Evolutionary conservation across 148 eudicot genomes (phyloP).

Genomic region (Rhododendron vialii): DNA sequence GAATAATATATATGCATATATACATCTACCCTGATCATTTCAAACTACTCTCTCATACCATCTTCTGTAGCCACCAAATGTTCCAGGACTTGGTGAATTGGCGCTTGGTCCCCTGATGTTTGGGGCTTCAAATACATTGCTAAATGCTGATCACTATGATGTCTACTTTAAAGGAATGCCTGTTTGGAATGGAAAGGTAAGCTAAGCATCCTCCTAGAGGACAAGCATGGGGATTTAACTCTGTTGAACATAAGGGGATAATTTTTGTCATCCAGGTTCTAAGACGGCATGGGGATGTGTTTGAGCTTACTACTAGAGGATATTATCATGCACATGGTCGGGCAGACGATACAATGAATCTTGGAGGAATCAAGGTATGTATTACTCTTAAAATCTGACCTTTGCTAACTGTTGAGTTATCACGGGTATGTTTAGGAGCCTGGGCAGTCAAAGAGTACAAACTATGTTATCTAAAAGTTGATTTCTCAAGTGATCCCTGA

Average conservation of each 20-base stretch:
- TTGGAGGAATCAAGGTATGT: constrained; percentile 94
- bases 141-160: constrained; percentile 79
- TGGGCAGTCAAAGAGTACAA: background rate
- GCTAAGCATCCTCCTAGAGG: background rate
- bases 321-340: constrained; percentile 97
- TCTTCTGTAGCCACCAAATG: constrained; percentile 54
- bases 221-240: background rate
- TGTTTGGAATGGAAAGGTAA: constrained; percentile 77
- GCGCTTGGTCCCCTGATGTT: constrained; percentile 83
- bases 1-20: background rate
- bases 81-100: constrained; percentile 78
- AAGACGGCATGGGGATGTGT: constrained; percentile 93
- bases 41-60: constrained; percentile 2
- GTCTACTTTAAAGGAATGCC: constrained; percentile 94
- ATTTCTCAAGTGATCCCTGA: background rate
- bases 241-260: background rate
- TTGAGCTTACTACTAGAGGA: constrained; percentile 77
- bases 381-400: background rate
- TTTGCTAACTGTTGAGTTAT: background rate
- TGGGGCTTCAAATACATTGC: constrained; percentile 83
- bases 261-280: constrained; percentile 40
- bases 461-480: background rate
- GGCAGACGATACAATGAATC: constrained; percentile 98
- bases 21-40: background rate
- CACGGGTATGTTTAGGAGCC: background rate